Evolutionary conservation across 2,329 filamentous ascomycete genomes (phyloP).

Genomic region (Diaporthe ilicicola): DNA sequence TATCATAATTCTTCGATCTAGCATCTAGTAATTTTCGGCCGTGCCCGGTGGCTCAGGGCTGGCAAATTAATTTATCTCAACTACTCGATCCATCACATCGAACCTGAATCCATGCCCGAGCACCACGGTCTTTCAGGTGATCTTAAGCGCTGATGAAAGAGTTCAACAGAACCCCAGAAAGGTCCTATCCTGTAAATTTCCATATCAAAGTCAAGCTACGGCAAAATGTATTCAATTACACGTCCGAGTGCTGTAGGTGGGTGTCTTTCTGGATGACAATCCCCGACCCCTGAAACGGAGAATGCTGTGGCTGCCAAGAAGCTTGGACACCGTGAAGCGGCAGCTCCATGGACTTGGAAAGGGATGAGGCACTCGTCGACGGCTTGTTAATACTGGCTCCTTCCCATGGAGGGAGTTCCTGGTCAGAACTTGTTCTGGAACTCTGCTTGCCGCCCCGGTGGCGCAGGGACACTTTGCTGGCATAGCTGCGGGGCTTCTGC

Average conservation of each 20-base stretch:
- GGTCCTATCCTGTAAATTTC: neutral
- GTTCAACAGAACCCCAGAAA: neutral
- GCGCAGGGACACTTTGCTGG: slow-evolving; percentile 1
- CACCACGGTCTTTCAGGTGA: no score
- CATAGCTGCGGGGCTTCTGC: slow-evolving; percentile 4
- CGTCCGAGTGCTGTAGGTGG: neutral
- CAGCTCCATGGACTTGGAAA: neutral
- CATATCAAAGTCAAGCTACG: no score
- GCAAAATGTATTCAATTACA: neutral
- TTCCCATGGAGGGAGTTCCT: neutral
- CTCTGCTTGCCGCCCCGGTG: neutral
- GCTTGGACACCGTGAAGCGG: neutral
- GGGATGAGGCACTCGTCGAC: neutral
- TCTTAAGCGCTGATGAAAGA: no score
- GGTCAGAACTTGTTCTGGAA: neutral
- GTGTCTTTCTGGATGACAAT: neutral
- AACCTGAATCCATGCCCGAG: no score
- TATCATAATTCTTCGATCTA: no score
- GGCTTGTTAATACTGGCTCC: neutral
- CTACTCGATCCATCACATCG: no score
- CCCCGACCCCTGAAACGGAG: neutral
- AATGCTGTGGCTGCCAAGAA: neutral
- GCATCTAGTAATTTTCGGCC: no score
- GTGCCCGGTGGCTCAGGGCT: no score
- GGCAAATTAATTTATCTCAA: no score